These are phyloP conservation scores for Plenodomus tracheiphilus DNA, from an alignment of 2,329 filamentous ascomycete genomes.

Conservation along the genomic window DNA sequence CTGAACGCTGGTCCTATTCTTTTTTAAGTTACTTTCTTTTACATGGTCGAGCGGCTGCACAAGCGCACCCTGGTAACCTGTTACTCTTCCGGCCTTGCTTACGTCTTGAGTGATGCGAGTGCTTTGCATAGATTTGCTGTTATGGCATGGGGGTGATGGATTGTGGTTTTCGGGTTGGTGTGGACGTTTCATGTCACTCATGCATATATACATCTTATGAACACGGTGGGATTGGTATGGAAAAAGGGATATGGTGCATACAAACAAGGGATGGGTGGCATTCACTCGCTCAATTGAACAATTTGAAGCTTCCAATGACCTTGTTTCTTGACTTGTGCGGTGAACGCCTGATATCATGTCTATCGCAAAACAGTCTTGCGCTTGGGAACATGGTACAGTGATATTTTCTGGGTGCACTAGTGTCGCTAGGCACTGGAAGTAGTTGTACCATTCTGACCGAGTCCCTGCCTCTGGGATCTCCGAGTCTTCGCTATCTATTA, in stretches of 20 bases:
- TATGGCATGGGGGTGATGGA: slow-evolving; percentile 1
- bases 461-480: too few species aligned
- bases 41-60: slow-evolving; percentile 13
- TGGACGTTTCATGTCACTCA: not conserved
- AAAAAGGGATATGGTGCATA: not conserved
- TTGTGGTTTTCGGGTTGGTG: not conserved
- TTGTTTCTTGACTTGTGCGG: too few species aligned
- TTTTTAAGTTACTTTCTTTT: slow-evolving; percentile 1
- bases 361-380: too few species aligned
- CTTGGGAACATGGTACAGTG: too few species aligned
- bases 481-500: too few species aligned
- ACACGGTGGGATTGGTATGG: not conserved
- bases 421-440: too few species aligned
- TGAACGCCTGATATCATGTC: too few species aligned
- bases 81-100: slow-evolving; percentile 1
- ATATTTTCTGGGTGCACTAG: too few species aligned
- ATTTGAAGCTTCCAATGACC: too few species aligned
- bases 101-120: not conserved
- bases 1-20: slow-evolving; percentile 9
- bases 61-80: slow-evolving; percentile 7
- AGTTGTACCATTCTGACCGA: too few species aligned
- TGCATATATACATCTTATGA: slow-evolving; percentile 4
- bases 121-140: slow-evolving; percentile 1
- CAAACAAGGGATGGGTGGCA: not conserved
- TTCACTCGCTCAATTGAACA: not conserved